Base-by-base conservation (phyloP, 1,139 yeast genomes). In the Zygosaccharomyces sapae region DNA sequence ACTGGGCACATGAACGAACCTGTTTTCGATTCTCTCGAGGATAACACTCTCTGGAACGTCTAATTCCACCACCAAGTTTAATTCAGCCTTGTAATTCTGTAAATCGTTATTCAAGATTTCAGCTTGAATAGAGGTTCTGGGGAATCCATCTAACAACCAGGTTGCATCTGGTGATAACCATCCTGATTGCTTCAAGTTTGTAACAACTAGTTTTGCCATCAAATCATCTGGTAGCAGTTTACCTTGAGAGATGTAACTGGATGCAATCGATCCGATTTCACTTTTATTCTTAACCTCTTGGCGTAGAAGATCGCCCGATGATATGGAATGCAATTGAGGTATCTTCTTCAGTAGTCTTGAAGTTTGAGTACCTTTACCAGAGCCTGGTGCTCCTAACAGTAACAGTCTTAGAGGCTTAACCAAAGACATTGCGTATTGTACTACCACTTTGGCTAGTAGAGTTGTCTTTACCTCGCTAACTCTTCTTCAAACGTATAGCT, bases 281-380 rank as follows among this genome's bases (percentile, higher is more conserved):
- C 94, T 75, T 13, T 73, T 69, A 4, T 68, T 64, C 18, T 78
- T 70, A 33, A 89, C 83, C 58, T 89, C 86, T 33, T 70, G 69
- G 51, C 97, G 75, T 44, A 90, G 70, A 3, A 88, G 70, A 65
- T 89, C 96, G 2, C 97, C 97, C 0, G 95, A 84, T 1, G 96
- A 81, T 18, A 90, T 70, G 0, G 90, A 70, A 18, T 59, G 71
- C 50, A 71, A 61, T 42, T 57, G 62, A 1, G 83, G 77, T 52
- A 83, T 76, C 41, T 71, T 70, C 44, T 76, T 73, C 49, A 84
- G 65, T 8, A 90, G 70, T 49, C 81, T 73, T 1, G 83, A 69
- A 0, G 96, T 84, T 56, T 85, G 87, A 0, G 97, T 90, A 1
- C 97, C 97, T 63, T 90, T 90, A 2, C 97, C 97, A 1, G 96